Evolutionary conservation across 441 rosid genomes (phyloP), one percentile per base, ranked within the genome.

Genomic region (Aquilaria agallochum): DNA sequence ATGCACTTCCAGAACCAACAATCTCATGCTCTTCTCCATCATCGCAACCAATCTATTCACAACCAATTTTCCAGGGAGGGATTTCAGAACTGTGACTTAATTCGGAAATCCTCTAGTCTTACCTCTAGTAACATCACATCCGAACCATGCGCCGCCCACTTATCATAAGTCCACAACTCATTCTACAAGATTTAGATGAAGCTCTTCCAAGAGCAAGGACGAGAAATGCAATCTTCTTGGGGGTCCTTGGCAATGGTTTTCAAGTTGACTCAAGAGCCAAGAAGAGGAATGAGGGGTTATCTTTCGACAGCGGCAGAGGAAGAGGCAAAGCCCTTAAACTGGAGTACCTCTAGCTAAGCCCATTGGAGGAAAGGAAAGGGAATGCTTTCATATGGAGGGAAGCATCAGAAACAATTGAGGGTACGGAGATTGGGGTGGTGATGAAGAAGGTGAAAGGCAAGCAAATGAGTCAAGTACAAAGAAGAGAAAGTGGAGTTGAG

Each of bases 1-100:
- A 20, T 20, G 27, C 27, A 20, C 27, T 20, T 20, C 27, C 27
- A 20, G 1, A 20, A 20, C 27, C 27, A 20, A 20, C 27, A 20
- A 20, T 20, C 27, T 20, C 27, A 20, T 20, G 27, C 27, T 20
- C 27, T 20, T 20, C 27, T 20, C 27, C 27, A 20, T 20, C 27
- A 20, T 20, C 27, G 27, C 27, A 20, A 20, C 27, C 27, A 20
- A 20, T 20, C 27, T 20, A 20, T 20, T 20, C 27, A 20, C 27
- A 20, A 20, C 27, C 27, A 20, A 20, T 20, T 20, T 1, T 20
- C 27, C 1, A 20, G 27, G 1, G 27, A 20, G 27, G 27, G 27
- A 20, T 20, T 20, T 95, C 97, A 86, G 45, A 88, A 90, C 86
- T 90, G 93, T 32, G 97, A 90, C 72, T 93, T 93, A 14, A 84